A percentile compares a stretch with the other conserved stretches of the same genome.
phyloP scores from a whole-genome alignment of 129 eudicot species.

The Oenanthe sinensis region DNA sequence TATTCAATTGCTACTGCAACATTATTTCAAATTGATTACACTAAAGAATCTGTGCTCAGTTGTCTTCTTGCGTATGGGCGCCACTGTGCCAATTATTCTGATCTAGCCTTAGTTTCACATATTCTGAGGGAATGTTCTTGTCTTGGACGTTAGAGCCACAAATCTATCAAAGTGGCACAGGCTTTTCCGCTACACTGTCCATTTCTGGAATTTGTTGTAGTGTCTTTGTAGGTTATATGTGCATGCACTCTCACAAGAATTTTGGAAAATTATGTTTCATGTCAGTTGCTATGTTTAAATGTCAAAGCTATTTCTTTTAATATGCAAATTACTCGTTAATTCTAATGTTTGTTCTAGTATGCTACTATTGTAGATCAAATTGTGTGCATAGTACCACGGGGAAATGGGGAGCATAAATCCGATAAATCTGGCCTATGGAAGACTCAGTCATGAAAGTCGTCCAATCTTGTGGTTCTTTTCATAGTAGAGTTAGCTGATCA shows the following conservation, averaged over 20 bases:
- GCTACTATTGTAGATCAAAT: constrained; percentile 31
- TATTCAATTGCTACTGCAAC: not conserved
- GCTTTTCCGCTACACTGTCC: not conserved
- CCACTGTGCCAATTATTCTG: not conserved
- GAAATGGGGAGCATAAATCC: constrained; percentile 15
- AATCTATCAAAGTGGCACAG: not conserved
- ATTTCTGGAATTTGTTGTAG: not conserved
- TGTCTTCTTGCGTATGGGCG: not conserved
- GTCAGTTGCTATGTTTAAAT: not conserved
- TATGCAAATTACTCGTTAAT: not conserved
- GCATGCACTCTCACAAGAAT: not conserved
- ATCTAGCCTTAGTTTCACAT: not conserved
- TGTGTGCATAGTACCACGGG: constrained; percentile 24
- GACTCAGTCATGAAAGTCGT: not conserved
- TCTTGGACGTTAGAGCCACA: not conserved
- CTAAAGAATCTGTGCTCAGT: not conserved
- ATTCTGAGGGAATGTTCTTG: not conserved
- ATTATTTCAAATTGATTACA: not conserved
- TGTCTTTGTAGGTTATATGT: not conserved
- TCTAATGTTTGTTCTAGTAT: constrained; percentile 16
- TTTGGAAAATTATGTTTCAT: not conserved
- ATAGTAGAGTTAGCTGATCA: too few species aligned
- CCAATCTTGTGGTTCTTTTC: constrained; percentile 9
- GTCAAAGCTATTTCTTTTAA: not conserved
- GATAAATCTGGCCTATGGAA: constrained; percentile 24